Percentiles rank a stretch among this genome's conserved stretches.
Conservation (phyloP, 208 protist genomes). For the Crithidia sp. region DNA sequence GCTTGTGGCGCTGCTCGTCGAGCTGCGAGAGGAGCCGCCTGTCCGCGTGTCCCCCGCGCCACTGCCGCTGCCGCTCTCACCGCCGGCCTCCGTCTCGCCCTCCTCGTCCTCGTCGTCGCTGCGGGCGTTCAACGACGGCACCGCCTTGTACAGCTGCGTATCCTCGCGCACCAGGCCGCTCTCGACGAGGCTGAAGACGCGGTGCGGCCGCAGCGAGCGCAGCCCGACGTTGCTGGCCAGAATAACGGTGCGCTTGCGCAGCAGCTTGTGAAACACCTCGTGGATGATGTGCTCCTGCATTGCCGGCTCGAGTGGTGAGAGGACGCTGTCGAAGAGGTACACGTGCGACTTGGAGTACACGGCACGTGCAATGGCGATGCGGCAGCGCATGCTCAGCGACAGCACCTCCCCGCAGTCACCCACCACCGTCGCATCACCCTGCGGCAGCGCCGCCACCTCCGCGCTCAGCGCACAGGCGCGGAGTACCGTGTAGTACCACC, state of each 20-base stretch:
- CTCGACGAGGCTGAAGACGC: slow-evolving; percentile 64
- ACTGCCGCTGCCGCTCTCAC: not conserved
- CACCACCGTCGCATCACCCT: slow-evolving; percentile 88
- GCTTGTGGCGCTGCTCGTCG: slow-evolving; percentile 1
- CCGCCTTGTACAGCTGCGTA: slow-evolving; percentile 47
- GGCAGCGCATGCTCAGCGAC: slow-evolving; percentile 74
- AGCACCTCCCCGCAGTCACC: slow-evolving; percentile 76
- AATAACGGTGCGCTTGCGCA: slow-evolving; percentile 80
- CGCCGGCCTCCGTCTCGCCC: slow-evolving; percentile 10
- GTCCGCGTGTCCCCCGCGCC: not conserved
- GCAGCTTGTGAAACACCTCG: slow-evolving; percentile 71
- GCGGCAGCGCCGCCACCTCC: slow-evolving; percentile 77
- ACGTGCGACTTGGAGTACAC: slow-evolving; percentile 83
- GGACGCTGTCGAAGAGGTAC: slow-evolving; percentile 91
- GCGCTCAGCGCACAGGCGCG: slow-evolving; percentile 66
- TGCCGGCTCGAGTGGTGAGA: slow-evolving; percentile 86
- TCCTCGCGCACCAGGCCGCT: slow-evolving; percentile 52
- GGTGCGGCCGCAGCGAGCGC: slow-evolving; percentile 51
- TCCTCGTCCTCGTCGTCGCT: slow-evolving; percentile 24
- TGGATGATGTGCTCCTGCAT: slow-evolving; percentile 67
- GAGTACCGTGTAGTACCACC: slow-evolving; percentile 74
- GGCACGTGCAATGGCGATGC: slow-evolving; percentile 81
- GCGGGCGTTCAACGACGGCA: slow-evolving; percentile 19
- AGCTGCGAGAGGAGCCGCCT: not conserved
- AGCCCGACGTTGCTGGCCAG: slow-evolving; percentile 72